phyloP scores from a whole-genome alignment of 495 filamentous ascomycete species.

The Oleoguttula mirabilis region DNA sequence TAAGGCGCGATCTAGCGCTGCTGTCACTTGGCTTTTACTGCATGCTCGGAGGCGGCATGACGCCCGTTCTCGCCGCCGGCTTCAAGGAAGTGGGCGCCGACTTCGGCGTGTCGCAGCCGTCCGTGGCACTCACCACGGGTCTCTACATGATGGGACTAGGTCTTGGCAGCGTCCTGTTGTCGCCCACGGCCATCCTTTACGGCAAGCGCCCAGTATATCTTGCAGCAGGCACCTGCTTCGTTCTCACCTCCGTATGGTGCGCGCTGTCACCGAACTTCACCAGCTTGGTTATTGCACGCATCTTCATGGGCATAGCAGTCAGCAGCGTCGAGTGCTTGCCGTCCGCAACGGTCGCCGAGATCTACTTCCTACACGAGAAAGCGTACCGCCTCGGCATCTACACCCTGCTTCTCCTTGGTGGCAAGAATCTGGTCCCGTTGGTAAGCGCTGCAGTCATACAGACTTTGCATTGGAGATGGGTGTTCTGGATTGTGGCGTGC shows the following conservation, averaged over 20 bases:
- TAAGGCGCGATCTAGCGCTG: slow-evolving; percentile 71
- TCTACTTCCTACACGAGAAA: slow-evolving; percentile 90
- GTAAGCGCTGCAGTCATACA: slow-evolving; percentile 80
- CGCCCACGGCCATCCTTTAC: slow-evolving; percentile 81
- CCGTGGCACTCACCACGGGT: slow-evolving; percentile 81
- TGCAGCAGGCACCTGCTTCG: slow-evolving; percentile 59
- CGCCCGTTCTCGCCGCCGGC: slow-evolving; percentile 78
- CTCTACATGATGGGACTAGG: slow-evolving; percentile 94
- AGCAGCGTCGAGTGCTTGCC: slow-evolving; percentile 90
- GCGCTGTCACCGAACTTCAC: slow-evolving; percentile 67
- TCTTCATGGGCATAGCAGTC: slow-evolving; percentile 79
- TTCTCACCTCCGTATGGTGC: slow-evolving; percentile 74
- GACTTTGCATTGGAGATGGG: slow-evolving; percentile 56
- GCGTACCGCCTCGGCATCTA: slow-evolving; percentile 96
- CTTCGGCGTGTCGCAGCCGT: slow-evolving; percentile 57
- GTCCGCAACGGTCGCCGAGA: slow-evolving; percentile 89
- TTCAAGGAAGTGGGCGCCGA: slow-evolving; percentile 67
- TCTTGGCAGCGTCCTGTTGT: slow-evolving; percentile 68
- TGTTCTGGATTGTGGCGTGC: slow-evolving; percentile 63
- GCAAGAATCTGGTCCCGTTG: slow-evolving; percentile 85
- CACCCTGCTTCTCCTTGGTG: slow-evolving; percentile 75
- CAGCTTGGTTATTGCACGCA: slow-evolving; percentile 68
- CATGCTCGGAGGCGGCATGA: slow-evolving; percentile 88
- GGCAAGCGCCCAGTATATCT: slow-evolving; percentile 92
- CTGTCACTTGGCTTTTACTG: slow-evolving; percentile 82